A percentile compares a stretch with the other conserved stretches of the same genome.
These are phyloP conservation scores for Serendipita sp. DNA, from an alignment of 768 basidiomycete species.

Conservation along the genomic window DNA sequence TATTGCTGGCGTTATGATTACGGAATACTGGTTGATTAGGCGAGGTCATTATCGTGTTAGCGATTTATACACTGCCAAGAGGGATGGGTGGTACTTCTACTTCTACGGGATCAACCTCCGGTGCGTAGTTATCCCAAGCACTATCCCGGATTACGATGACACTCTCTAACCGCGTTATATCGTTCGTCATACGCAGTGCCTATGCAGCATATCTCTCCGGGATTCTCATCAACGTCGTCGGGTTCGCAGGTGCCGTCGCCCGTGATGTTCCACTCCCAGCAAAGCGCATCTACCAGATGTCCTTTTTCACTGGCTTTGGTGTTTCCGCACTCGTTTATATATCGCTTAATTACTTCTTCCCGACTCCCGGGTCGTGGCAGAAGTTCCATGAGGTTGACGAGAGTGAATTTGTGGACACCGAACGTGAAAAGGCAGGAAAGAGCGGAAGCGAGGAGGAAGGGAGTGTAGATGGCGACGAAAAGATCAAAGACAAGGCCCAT, in stretches of 20 bases:
- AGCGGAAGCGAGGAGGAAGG: not conserved
- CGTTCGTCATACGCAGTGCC: slow-evolving; percentile 24
- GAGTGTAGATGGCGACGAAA: slow-evolving; percentile 2
- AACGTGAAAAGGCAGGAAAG: slow-evolving; percentile 2
- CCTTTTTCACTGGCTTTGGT: slow-evolving; percentile 74
- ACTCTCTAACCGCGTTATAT: slow-evolving; percentile 1
- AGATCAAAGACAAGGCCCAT: not conserved
- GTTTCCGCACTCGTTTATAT: slow-evolving; percentile 51
- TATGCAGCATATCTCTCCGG: slow-evolving; percentile 55
- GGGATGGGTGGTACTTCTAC: slow-evolving; percentile 60
- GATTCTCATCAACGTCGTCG: slow-evolving; percentile 68
- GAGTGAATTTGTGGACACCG: slow-evolving; percentile 11
- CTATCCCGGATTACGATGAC: no score
- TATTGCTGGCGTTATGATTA: slow-evolving; percentile 70
- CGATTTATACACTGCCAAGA: slow-evolving; percentile 46
- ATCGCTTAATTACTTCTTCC: slow-evolving; percentile 40
- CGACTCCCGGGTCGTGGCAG: slow-evolving; percentile 33
- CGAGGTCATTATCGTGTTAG: slow-evolving; percentile 53
- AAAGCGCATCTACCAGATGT: slow-evolving; percentile 49
- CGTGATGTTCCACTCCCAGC: slow-evolving; percentile 2
- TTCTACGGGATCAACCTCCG: slow-evolving; percentile 58
- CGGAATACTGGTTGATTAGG: slow-evolving; percentile 62
- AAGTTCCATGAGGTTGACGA: slow-evolving; percentile 43
- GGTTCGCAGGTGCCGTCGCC: slow-evolving; percentile 57
- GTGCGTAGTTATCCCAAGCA: slow-evolving; percentile 19